Conservation (phyloP, 2,329 filamentous ascomycete species). For the Trematosphaeria pertusa region DNA sequence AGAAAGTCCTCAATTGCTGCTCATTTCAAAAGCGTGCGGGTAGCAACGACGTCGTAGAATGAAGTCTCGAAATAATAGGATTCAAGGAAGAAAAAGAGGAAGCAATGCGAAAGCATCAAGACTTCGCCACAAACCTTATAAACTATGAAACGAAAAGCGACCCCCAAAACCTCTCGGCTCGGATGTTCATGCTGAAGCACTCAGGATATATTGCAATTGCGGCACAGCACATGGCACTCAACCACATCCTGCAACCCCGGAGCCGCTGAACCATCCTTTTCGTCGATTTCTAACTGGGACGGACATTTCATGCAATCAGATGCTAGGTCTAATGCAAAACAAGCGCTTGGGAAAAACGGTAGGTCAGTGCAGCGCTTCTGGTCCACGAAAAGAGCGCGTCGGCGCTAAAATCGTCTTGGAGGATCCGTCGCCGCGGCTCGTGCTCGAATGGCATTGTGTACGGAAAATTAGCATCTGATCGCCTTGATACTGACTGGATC, state of each 20-base stretch:
- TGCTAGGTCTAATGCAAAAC: conserved; percentile 7
- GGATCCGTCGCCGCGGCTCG: too few relatives aligned
- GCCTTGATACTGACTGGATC: too few relatives aligned
- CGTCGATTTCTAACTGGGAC: neutral
- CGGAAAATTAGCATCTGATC: too few relatives aligned
- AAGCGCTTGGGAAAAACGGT: conserved; percentile 9
- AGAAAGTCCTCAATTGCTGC: too few relatives aligned
- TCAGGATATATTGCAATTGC: conserved; percentile 8
- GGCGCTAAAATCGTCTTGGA: too few relatives aligned
- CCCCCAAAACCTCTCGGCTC: neutral
- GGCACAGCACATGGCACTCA: conserved; percentile 8
- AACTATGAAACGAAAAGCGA: neutral
- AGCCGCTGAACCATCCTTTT: conserved; percentile 12
- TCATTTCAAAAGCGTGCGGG: too few relatives aligned
- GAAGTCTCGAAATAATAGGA: neutral
- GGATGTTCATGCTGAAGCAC: neutral
- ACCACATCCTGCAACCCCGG: too few relatives aligned
- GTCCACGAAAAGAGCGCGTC: conserved; percentile 1
- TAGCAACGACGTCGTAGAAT: neutral
- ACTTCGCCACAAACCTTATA: neutral
- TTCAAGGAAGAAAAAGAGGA: neutral
- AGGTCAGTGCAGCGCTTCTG: conserved; percentile 2
- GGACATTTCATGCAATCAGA: neutral
- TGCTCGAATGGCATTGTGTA: too few relatives aligned
- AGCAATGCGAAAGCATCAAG: neutral